Conservation (phyloP, 495 filamentous ascomycete genomes). For the Talaromyces adpressus region DNA sequence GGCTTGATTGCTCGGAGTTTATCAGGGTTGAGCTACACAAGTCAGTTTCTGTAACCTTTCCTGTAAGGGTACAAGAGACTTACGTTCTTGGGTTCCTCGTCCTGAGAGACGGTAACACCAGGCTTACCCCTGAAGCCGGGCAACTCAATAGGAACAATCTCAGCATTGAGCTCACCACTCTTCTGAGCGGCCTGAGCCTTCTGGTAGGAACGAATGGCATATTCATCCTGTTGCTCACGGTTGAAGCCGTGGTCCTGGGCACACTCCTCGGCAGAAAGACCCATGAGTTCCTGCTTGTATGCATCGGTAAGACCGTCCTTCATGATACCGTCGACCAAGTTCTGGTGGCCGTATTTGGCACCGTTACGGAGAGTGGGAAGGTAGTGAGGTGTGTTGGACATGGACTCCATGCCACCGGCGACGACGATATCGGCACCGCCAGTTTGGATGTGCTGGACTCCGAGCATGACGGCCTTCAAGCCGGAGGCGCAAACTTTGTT, state of each 20-base stretch:
- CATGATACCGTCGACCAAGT: slow-evolving; percentile 80
- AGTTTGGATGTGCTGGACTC: slow-evolving; percentile 92
- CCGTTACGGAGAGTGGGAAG: slow-evolving; percentile 75
- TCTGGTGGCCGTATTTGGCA: slow-evolving; percentile 83
- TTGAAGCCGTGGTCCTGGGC: slow-evolving; percentile 73
- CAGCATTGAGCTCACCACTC: slow-evolving; percentile 67
- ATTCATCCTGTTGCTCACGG: slow-evolving; percentile 82
- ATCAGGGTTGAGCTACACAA: slow-evolving; percentile 69
- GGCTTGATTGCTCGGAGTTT: slow-evolving; percentile 82
- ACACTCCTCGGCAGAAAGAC: slow-evolving; percentile 86
- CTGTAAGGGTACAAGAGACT: slow-evolving; percentile 10
- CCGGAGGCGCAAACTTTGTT: slow-evolving; percentile 98
- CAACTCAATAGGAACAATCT: slow-evolving; percentile 88
- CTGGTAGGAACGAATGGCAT: slow-evolving; percentile 86
- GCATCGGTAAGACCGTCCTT: slow-evolving; percentile 90
- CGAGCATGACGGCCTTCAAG: slow-evolving; percentile 90
- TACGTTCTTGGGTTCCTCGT: slow-evolving; percentile 93
- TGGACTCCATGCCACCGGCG: slow-evolving; percentile 91
- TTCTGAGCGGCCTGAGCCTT: slow-evolving; percentile 82
- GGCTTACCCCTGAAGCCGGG: slow-evolving; percentile 87
- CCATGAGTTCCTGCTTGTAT: slow-evolving; percentile 92
- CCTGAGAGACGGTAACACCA: slow-evolving; percentile 66
- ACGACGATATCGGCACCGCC: slow-evolving; percentile 86
- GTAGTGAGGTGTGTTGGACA: slow-evolving; percentile 98
- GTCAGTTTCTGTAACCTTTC: background rate